Evolutionary conservation across 805 yeast species (phyloP).

Genomic region (Dipodascus albidus): DNA sequence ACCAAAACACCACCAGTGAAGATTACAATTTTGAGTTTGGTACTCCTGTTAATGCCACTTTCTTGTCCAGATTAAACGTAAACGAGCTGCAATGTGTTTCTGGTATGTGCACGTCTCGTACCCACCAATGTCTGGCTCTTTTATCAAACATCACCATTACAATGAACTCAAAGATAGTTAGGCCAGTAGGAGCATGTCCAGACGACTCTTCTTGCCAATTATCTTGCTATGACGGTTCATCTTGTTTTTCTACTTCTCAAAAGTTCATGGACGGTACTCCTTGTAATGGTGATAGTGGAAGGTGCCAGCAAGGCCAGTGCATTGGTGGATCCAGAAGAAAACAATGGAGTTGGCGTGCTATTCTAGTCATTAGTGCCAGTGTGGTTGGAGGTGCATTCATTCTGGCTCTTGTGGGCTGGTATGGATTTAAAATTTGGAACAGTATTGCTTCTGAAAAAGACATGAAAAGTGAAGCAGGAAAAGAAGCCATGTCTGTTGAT

Average conservation of each 20-base stretch:
- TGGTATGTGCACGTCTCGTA: slow-evolving; percentile 27
- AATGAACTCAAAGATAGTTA: slow-evolving; percentile 13
- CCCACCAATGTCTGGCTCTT: slow-evolving; percentile 23
- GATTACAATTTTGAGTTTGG: not conserved
- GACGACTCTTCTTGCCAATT: slow-evolving; percentile 19
- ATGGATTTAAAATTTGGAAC: slow-evolving; percentile 11
- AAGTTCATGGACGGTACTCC: slow-evolving; percentile 27
- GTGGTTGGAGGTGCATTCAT: slow-evolving; percentile 16
- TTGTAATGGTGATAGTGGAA: slow-evolving; percentile 23
- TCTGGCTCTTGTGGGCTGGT: slow-evolving; percentile 14
- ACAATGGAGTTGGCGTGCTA: slow-evolving; percentile 4
- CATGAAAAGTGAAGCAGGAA: slow-evolving; percentile 12
- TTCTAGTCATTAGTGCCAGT: slow-evolving; percentile 24
- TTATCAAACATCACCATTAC: slow-evolving; percentile 16
- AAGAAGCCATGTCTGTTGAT: no score
- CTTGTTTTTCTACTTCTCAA: slow-evolving; percentile 21
- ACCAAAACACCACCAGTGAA: not conserved
- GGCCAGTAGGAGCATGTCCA: slow-evolving; percentile 20
- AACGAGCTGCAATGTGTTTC: slow-evolving; percentile 19
- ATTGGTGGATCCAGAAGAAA: not conserved
- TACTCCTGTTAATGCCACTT: not conserved
- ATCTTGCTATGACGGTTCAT: slow-evolving; percentile 19
- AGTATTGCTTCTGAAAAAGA: no score
- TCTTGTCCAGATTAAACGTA: not conserved
- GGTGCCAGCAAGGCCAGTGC: slow-evolving; percentile 19